Evolutionary conservation across 192 early-diverging fungal genomes (phyloP).

Genomic region (Coemansia sp.): DNA sequence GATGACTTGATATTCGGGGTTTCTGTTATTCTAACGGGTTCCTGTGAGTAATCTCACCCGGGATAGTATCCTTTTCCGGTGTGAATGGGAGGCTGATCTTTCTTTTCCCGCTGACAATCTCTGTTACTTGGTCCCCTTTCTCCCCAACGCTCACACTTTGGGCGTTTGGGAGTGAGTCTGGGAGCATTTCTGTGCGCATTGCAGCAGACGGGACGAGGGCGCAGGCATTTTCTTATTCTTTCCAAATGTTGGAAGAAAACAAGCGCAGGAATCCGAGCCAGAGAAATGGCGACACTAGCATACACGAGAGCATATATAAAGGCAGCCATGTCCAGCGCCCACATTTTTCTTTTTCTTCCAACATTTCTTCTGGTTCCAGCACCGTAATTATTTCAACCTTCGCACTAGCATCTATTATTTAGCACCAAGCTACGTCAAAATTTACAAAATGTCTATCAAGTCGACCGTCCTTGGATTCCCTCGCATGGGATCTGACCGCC

Average conservation of each 20-base stretch:
- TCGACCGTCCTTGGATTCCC: conserved; percentile 78
- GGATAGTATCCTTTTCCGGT: neutral
- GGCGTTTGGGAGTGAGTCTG: conserved; percentile 3
- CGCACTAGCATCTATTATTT: no score
- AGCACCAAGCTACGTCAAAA: neutral
- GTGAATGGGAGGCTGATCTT: neutral
- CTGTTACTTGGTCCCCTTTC: conserved; percentile 7
- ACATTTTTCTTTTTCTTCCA: conserved; percentile 3
- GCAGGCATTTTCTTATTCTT: neutral
- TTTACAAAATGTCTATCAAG: conserved; percentile 47
- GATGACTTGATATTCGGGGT: neutral
- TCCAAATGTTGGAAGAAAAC: neutral
- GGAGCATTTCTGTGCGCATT: conserved; percentile 25
- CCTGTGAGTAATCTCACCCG: neutral
- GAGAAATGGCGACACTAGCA: neutral
- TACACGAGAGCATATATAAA: neutral
- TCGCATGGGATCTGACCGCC: conserved; percentile 90
- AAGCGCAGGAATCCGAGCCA: conserved; percentile 9
- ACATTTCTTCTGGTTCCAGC: neutral
- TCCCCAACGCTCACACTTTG: conserved; percentile 11
- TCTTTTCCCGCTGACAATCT: neutral
- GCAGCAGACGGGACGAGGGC: conserved; percentile 2
- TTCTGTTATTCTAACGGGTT: neutral
- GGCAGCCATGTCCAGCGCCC: neutral
- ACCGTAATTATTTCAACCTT: neutral